Conservation (phyloP, 2,329 filamentous ascomycete species). For the Diaporthe ilicicola region DNA sequence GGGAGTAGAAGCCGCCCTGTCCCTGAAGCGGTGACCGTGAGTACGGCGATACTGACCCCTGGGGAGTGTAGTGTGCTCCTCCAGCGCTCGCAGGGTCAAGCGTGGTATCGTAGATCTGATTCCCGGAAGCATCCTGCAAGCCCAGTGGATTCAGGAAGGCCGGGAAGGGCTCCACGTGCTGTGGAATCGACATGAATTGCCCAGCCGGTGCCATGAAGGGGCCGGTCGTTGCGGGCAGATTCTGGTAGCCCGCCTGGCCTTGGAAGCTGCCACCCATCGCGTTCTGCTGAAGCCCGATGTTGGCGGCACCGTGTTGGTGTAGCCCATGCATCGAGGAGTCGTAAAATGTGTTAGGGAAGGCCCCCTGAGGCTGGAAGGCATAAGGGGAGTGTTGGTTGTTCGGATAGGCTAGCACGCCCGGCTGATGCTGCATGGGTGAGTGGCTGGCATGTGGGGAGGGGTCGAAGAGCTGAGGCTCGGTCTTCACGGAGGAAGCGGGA, state of each 20-base stretch:
- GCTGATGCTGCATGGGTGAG: conserved; percentile 26
- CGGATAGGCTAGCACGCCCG: conserved; percentile 26
- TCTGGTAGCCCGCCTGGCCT: conserved; percentile 37
- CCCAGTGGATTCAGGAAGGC: conserved; percentile 29
- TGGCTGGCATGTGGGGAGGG: conserved; percentile 34
- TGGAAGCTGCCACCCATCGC: conserved; percentile 33
- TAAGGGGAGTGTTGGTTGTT: conserved; percentile 30
- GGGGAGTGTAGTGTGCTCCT: conserved; percentile 47
- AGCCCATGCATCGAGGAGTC: conserved; percentile 28
- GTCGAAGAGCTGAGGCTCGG: conserved; percentile 40
- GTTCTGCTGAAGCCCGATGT: conserved; percentile 24
- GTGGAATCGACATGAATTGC: conserved; percentile 44
- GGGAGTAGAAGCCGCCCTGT: conserved; percentile 47
- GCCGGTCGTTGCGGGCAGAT: conserved; percentile 43
- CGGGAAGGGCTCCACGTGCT: conserved; percentile 36
- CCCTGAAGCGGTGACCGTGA: conserved; percentile 50
- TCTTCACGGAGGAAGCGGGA: conserved; percentile 43
- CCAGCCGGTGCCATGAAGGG: conserved; percentile 39
- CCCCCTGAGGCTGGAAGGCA: conserved; percentile 33
- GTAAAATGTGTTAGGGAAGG: conserved; percentile 28
- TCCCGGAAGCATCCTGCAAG: conserved; percentile 25
- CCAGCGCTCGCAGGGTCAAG: conserved; percentile 42
- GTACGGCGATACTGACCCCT: conserved; percentile 54
- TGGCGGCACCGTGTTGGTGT: conserved; percentile 10
- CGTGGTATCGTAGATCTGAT: conserved; percentile 44